Evolutionary conservation across 805 yeast species (phyloP).

Genomic region (Saturnispora silvae): DNA sequence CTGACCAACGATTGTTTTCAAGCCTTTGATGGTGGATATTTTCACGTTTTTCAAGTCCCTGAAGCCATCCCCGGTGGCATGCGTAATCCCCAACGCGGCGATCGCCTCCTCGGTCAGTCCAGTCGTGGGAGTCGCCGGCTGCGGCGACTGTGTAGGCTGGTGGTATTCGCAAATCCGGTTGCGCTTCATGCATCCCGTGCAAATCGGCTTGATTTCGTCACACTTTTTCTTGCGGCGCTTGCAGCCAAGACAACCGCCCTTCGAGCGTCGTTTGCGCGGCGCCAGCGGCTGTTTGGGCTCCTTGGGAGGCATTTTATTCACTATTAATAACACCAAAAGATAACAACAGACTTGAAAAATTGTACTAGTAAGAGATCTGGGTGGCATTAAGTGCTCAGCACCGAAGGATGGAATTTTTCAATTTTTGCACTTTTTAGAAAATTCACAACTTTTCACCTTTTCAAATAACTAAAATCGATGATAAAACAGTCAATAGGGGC

Average conservation of each 20-base stretch:
- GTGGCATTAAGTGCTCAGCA: no score
- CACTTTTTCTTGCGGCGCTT: constrained; percentile 23
- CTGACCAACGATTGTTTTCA: constrained; percentile 7
- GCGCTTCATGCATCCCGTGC: constrained; percentile 21
- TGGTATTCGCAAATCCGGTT: constrained; percentile 16
- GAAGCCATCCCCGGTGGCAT: constrained; percentile 8
- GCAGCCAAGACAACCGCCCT: constrained; percentile 22
- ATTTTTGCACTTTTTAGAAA: no score
- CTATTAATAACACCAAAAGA: no score
- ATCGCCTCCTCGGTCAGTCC: constrained; percentile 6
- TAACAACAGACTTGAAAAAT: no score
- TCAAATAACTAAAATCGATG: no score
- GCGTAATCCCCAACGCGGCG: constrained; percentile 5
- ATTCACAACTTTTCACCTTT: no score
- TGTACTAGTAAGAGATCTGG: no score
- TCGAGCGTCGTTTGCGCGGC: constrained; percentile 14
- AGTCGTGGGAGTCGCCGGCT: not conserved
- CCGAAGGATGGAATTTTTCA: no score
- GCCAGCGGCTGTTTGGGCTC: not conserved
- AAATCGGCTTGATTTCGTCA: constrained; percentile 21
- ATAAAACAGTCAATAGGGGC: no score
- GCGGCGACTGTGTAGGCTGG: not conserved
- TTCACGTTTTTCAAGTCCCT: constrained; percentile 5
- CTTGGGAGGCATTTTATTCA: no score
- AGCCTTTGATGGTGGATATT: constrained; percentile 7